Evolutionary conservation across 768 basidiomycete species (phyloP).

Genomic region (Phlegmacium glaucopus): DNA sequence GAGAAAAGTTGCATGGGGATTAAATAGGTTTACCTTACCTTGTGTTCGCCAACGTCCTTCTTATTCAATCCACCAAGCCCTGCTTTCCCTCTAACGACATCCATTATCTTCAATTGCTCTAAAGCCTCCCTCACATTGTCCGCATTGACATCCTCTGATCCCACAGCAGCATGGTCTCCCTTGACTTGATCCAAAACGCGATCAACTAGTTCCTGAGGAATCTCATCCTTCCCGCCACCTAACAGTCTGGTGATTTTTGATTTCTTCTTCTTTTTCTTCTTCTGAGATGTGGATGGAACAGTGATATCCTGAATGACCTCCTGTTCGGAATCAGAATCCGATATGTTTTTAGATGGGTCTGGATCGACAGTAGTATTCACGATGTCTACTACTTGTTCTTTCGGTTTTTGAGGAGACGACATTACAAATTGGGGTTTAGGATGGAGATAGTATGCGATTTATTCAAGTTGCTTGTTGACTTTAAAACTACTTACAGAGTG

Average conservation of each 20-base stretch:
- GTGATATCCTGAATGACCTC: slow-evolving; percentile 30
- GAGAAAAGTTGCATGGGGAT: slow-evolving; percentile 1
- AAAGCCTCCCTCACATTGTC: slow-evolving; percentile 67
- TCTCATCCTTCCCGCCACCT: slow-evolving; percentile 46
- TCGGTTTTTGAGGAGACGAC: slow-evolving; percentile 39
- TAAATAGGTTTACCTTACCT: slow-evolving; percentile 45
- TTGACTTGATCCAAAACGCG: slow-evolving; percentile 65
- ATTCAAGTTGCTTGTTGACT: neutral
- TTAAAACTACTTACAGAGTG: too few species aligned
- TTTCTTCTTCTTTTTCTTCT: slow-evolving; percentile 91
- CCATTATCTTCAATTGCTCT: slow-evolving; percentile 80
- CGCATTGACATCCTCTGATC: slow-evolving; percentile 45
- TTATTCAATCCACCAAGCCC: slow-evolving; percentile 72
- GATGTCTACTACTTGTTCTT: slow-evolving; percentile 38
- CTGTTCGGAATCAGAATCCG: slow-evolving; percentile 15
- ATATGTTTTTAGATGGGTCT: slow-evolving; percentile 10
- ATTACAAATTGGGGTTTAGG: slow-evolving; percentile 6
- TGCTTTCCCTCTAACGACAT: slow-evolving; percentile 78
- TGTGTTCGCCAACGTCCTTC: slow-evolving; percentile 85
- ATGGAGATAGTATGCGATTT: neutral
- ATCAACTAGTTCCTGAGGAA: slow-evolving; percentile 63
- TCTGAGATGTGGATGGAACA: slow-evolving; percentile 35
- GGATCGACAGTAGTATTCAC: slow-evolving; percentile 30
- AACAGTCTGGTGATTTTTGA: slow-evolving; percentile 59
- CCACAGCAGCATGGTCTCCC: slow-evolving; percentile 45